Percentiles rank a stretch among this genome's conserved stretches.
These are phyloP conservation scores for Parachlorella kessleri DNA, from an alignment of 139 green algal species.

Conservation along the genomic window DNA sequence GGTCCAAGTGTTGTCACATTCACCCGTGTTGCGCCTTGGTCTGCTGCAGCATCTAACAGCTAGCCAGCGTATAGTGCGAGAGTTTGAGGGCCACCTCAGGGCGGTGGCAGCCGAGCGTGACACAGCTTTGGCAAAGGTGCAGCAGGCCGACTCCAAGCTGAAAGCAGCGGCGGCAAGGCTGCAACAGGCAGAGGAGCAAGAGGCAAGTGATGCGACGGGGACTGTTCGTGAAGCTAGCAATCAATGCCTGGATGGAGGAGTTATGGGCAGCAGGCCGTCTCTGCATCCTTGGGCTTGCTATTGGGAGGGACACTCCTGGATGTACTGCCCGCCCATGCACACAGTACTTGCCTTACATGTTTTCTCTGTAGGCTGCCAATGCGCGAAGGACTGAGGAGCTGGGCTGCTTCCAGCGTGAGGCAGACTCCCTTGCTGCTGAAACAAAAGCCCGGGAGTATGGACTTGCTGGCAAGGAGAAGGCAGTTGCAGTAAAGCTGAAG, in stretches of 20 bases:
- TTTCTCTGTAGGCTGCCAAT: slow-evolving; percentile 4
- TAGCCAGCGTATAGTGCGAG: not conserved
- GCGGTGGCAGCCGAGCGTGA: slow-evolving; percentile 8
- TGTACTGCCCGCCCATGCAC: no score
- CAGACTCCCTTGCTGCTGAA: slow-evolving; percentile 2
- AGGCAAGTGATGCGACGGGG: not conserved
- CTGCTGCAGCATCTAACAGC: not conserved
- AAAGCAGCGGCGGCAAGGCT: slow-evolving; percentile 1
- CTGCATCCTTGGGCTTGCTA: no score
- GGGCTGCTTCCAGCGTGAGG: slow-evolving; percentile 16
- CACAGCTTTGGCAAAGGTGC: slow-evolving; percentile 10
- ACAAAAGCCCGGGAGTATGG: slow-evolving; percentile 11
- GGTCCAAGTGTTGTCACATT: not conserved
- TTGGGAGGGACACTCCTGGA: no score
- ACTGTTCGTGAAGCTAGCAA: no score
- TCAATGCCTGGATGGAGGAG: no score
- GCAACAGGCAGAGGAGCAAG: not conserved
- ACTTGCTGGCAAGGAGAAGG: not conserved
- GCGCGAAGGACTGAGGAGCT: slow-evolving; percentile 9
- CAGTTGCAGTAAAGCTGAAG: not conserved
- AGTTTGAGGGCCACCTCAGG: slow-evolving; percentile 26
- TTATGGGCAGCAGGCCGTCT: no score
- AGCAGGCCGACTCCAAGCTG: not conserved
- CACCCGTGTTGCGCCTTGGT: not conserved
- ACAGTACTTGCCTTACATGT: no score